Evolutionary conservation across 2,329 filamentous ascomycete species (phyloP), one percentile per base, ranked within the genome.

Genomic region (Setomelanomma holmii): DNA sequence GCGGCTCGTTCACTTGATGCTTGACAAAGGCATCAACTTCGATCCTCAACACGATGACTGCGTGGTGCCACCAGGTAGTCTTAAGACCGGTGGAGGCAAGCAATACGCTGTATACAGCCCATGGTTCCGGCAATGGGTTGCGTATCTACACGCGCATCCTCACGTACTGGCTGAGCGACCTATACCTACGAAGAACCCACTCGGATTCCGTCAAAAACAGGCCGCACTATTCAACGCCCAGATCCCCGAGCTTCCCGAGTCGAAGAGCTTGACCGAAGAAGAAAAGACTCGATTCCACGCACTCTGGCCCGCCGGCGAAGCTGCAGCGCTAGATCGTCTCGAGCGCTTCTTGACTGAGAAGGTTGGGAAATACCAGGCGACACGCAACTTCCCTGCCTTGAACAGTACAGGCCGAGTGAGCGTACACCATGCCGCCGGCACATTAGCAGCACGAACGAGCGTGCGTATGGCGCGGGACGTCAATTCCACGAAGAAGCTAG

Each of bases 41-140:
- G 82, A 87, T n/a, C 83, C 87, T 0, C 80, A 89, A 1, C 90
- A 93, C 54, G 93, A 96, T 72, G 90, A 89, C 4, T 95, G 91
- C 59, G 85, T 96, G 1, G 91, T 96, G 0, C 81, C 86, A 0
- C 92, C 93, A 0, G 91, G 90, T 0, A 76, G 79, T 33, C 74
- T 96, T 33, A 76, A 76, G 16, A 90, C 82, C 4, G 87, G 89
- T 3, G 75, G 81, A 2, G 91, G 91, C 1, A 90, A 85, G 48
- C 90, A 93, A 64, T 96, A 95, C 64, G 85, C 90, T 0, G 90
- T 96, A 0, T 96, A 95, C 63, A 86, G 82, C 2, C 93, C 91
- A 0, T 96, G 91, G 91, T 93, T 84, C 69, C 82, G 86, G 14
- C 67, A 88, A 0, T 96, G 92, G 91, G 75, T 92, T 19, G 82